Percentiles rank a stretch among this genome's conserved stretches.
Evolutionary conservation across 139 green algal genomes (phyloP).

Genomic region (Asterochloris erici): DNA sequence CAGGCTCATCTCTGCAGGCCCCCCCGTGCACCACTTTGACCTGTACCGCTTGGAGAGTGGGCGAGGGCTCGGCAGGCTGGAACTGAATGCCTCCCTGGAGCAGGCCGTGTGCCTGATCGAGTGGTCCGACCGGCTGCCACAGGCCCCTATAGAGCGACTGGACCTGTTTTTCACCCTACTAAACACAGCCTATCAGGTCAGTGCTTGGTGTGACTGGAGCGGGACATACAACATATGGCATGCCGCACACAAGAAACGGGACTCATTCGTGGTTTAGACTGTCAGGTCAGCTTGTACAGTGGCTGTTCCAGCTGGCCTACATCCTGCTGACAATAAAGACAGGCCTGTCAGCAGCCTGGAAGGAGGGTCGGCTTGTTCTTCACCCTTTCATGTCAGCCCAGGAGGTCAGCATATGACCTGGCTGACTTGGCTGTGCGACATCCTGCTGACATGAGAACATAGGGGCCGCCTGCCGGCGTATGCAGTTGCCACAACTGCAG

Average conservation of each 20-base stretch:
- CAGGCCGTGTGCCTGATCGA: conserved; percentile 55
- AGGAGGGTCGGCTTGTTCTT: no score
- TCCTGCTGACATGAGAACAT: neutral
- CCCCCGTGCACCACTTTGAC: conserved; percentile 78
- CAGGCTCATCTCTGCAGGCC: conserved; percentile 26
- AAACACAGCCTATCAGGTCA: neutral
- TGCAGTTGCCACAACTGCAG: neutral
- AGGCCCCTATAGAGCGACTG: conserved; percentile 30
- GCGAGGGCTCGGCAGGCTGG: conserved; percentile 38
- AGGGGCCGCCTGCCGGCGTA: neutral
- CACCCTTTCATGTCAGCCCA: no score
- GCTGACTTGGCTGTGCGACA: neutral
- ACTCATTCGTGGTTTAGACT: no score
- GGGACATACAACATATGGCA: no score
- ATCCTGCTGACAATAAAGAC: no score
- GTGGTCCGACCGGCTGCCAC: conserved; percentile 54
- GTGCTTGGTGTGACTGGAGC: no score
- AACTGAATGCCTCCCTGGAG: conserved; percentile 34
- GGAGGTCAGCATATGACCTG: no score
- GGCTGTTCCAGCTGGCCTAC: no score
- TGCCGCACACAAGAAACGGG: no score
- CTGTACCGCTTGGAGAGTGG: conserved; percentile 61
- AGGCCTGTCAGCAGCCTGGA: no score
- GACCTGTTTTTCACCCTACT: conserved; percentile 38
- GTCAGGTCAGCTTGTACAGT: no score